These are phyloP conservation scores for Hibiscus mutabilis DNA, from an alignment of 345 rosid species.

Conservation along the genomic window DNA sequence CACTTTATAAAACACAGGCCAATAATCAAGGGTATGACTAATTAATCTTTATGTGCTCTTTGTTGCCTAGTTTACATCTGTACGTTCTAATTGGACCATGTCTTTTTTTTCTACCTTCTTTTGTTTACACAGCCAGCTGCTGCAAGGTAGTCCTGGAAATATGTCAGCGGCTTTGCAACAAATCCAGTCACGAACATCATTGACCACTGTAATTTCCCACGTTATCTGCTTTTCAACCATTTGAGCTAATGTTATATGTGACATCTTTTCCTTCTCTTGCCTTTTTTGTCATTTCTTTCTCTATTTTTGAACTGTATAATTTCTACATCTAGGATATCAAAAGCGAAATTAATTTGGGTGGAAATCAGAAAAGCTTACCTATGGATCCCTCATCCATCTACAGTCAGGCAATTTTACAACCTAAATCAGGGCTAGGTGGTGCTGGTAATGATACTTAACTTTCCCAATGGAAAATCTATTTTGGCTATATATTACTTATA, in stretches of 20 bases:
- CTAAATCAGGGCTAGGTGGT: slow-evolving; percentile 49
- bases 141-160: slow-evolving; percentile 51
- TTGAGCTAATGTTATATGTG: neutral
- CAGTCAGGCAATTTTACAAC: slow-evolving; percentile 51
- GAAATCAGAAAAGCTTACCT: slow-evolving; percentile 38
- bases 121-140: slow-evolving; percentile 44
- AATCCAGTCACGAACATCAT: slow-evolving; percentile 34
- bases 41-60: neutral
- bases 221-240: neutral
- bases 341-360: slow-evolving; percentile 39
- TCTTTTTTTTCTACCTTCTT: slow-evolving; percentile 7
- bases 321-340: slow-evolving; percentile 51
- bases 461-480: slow-evolving; percentile 3
- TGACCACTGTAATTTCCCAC: slow-evolving; percentile 30
- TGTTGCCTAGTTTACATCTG: neutral
- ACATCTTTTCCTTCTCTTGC: neutral
- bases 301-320: slow-evolving; percentile 14
- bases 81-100: neutral
- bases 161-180: slow-evolving; percentile 47
- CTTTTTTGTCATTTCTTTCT: neutral
- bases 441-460: slow-evolving; percentile 28
- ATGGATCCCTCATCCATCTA: slow-evolving; percentile 53
- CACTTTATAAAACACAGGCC: slow-evolving; percentile 38
- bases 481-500: neutral
- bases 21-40: slow-evolving; percentile 44